Percentiles rank a stretch among this genome's conserved stretches.
Conservation (phyloP, 2,329 filamentous ascomycete genomes). For the Kalmusia sp. region DNA sequence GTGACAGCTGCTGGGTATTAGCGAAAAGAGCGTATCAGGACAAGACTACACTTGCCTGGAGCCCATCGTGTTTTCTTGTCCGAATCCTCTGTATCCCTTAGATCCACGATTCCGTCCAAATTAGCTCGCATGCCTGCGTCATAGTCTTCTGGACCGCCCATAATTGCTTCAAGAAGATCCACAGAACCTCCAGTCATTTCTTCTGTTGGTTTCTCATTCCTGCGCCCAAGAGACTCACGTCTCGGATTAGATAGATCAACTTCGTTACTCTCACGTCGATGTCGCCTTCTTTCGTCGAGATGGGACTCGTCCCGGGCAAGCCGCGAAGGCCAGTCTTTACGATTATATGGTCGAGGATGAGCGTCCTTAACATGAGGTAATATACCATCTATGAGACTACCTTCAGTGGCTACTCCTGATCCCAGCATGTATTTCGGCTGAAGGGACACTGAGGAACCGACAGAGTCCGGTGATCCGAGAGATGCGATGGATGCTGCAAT, state of each 20-base stretch:
- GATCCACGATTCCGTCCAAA: slow-evolving; percentile 43
- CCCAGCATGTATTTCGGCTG: slow-evolving; percentile 10
- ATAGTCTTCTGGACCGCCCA: slow-evolving; percentile 13
- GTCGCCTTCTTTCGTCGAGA: background rate
- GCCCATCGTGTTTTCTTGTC: slow-evolving; percentile 46
- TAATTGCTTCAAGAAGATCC: slow-evolving; percentile 7
- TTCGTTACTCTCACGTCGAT: slow-evolving; percentile 3
- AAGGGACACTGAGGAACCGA: slow-evolving; percentile 4
- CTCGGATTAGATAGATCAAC: background rate
- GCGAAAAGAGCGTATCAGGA: background rate
- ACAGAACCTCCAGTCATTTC: background rate
- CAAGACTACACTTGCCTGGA: slow-evolving; percentile 41
- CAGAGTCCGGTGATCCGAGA: background rate
- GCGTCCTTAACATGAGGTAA: slow-evolving; percentile 9
- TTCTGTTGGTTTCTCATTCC: background rate
- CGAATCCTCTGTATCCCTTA: slow-evolving; percentile 48
- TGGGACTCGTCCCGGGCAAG: slow-evolving; percentile 12
- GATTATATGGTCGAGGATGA: slow-evolving; percentile 6
- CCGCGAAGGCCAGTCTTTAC: slow-evolving; percentile 11
- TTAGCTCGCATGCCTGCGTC: slow-evolving; percentile 6
- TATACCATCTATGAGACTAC: slow-evolving; percentile 17
- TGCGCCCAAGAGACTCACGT: background rate
- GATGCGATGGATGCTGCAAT: slow-evolving; percentile 8
- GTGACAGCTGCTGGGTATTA: slow-evolving; percentile 53
- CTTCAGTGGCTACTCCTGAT: slow-evolving; percentile 11